Base-by-base conservation (phyloP, 306 rosid genomes). In the Vicia sativa region DNA sequence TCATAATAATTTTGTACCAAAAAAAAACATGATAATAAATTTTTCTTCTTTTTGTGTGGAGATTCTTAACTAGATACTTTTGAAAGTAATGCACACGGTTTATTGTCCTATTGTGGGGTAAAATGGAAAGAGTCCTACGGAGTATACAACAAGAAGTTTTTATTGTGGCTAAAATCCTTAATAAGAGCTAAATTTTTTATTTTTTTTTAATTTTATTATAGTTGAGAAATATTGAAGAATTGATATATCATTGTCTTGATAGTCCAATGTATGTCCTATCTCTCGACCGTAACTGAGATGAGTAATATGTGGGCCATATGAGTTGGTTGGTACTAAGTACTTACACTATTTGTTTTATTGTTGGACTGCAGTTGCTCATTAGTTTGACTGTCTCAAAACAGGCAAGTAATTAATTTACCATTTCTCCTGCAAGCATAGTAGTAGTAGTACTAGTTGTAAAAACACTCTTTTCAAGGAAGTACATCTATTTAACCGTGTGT, bases 71-170 rank as follows among this genome's bases (percentile, higher is more conserved):
- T 29, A 65, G 78, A 77, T 77, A 75, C 78, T 70, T 70, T 70
- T 52, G 55, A 39, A 54, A 14, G 43, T 13, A 66, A 39, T 74
- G 23, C 80, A 66, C 82, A 70, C 78, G 80, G 69, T 70, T 64
- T 54, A 18, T 52, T 70, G 82, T 81, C 85, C 65, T 58, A 59
- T 73, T 49, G 74, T 77, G 79, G 34, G 58, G 66, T 25, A 28
- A 78, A 29, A 1, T 11, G 60, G 11, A 62, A 54, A 54, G 34
- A 1, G 5, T 45, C 73, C 53, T 57, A 58, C 77, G 77, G 80
- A 81, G 80, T 65, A 71, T 70, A 45, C 82, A 77, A 81, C 72
- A 70, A 81, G 72, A 70, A 62, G n/a, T 7, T 29, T 25, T 7
- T 2, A 11, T 64, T 25, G n/a, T 58, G n/a, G 19, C 25, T 45